Conservation (phyloP, 148 eudicot species). For the Euryodendron excelsum region DNA sequence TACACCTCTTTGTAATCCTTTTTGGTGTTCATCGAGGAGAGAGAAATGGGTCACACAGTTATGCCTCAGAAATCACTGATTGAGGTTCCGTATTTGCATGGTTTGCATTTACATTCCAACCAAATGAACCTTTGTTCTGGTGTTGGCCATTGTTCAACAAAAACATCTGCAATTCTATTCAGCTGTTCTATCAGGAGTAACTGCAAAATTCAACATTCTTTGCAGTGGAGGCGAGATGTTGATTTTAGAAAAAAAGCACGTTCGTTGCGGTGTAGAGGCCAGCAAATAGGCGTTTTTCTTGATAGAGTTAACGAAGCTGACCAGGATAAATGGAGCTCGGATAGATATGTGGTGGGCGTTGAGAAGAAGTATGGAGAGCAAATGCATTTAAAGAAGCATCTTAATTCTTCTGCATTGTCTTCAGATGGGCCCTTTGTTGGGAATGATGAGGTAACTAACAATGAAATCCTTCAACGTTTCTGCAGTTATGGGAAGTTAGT, state of each 20-base stretch:
- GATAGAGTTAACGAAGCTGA: conserved; percentile 31
- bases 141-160: conserved; percentile 16
- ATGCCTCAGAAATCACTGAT: conserved; percentile 29
- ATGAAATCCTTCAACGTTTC: conserved; percentile 51
- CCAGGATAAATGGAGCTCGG: conserved; percentile 32
- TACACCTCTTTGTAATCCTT: background rate
- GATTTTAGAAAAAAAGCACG: conserved; percentile 23
- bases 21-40: background rate
- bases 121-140: conserved; percentile 20
- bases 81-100: conserved; percentile 35
- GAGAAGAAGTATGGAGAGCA: conserved; percentile 28
- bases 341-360: conserved; percentile 19
- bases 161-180: conserved; percentile 13
- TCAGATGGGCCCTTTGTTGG: conserved; percentile 52
- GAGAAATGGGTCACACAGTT: conserved; percentile 31
- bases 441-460: conserved; percentile 66
- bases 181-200: conserved; percentile 11
- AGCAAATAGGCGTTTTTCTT: conserved; percentile 33
- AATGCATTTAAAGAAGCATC: conserved; percentile 23
- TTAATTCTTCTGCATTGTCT: conserved; percentile 11
- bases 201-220: conserved; percentile 20
- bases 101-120: conserved; percentile 16
- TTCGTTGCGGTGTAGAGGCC: conserved; percentile 30
- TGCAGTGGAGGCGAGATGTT: conserved; percentile 18
- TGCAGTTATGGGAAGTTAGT: conserved; percentile 56